phyloP scores from a whole-genome alignment of 148 eudicot species.

The Arbutus unedo region DNA sequence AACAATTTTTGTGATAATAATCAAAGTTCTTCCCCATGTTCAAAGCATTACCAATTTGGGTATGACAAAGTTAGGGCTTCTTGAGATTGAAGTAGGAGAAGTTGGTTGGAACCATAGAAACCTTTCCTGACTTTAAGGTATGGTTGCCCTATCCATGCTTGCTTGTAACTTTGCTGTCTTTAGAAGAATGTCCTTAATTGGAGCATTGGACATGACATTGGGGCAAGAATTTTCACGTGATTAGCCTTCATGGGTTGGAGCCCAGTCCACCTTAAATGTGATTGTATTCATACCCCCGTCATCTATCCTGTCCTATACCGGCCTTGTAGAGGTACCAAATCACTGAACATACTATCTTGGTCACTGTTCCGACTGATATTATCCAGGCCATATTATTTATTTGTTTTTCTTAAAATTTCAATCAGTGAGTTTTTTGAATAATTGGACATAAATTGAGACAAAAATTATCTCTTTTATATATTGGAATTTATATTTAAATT shows the following conservation, averaged over 20 bases:
- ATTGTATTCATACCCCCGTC: not conserved
- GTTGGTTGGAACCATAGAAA: not conserved
- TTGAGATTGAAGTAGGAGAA: not conserved
- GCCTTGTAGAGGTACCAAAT: no score
- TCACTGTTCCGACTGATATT: no score
- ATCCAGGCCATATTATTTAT: no score
- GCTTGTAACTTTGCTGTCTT: not conserved
- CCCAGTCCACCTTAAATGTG: not conserved
- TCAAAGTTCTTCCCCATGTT: not conserved
- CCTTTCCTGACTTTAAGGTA: not conserved
- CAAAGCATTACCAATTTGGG: not conserved
- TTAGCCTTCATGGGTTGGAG: not conserved
- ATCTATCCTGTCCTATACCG: no score
- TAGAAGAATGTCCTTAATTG: not conserved
- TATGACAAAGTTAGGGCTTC: not conserved
- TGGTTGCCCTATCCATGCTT: not conserved
- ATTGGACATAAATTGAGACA: no score
- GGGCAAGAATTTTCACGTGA: not conserved
- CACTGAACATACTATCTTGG: no score
- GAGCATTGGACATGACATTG: not conserved
- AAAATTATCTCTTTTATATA: no score
- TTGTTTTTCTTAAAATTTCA: no score
- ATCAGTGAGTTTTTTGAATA: no score
- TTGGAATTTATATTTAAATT: no score
- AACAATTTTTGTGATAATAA: not conserved